phyloP scores from a whole-genome alignment of 257 asterid species.

The Forsythia suspensa region DNA sequence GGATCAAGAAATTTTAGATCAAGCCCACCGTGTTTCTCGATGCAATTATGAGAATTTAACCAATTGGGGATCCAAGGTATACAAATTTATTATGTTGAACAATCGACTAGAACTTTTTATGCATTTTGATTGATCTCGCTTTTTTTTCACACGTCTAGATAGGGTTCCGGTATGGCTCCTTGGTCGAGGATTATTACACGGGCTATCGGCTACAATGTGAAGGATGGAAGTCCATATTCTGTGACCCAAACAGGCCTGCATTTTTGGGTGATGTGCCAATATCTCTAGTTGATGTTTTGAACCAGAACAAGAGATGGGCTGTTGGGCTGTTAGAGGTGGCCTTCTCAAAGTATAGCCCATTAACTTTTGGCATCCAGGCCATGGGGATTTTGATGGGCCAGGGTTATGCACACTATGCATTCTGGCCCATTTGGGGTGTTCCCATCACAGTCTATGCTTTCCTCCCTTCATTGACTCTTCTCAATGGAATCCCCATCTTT shows the following conservation, averaged over 20 bases:
- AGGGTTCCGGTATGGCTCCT: conserved; percentile 78
- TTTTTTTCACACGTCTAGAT: conserved; percentile 26
- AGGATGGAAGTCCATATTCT: conserved; percentile 75
- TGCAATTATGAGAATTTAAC: conserved; percentile 57
- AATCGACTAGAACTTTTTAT: not conserved
- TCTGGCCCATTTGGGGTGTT: conserved; percentile 65
- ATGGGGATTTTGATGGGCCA: conserved; percentile 57
- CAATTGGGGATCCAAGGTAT: conserved; percentile 74
- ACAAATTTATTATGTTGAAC: not conserved
- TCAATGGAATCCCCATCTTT: conserved; percentile 48
- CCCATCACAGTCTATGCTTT: conserved; percentile 58
- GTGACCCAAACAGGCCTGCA: conserved; percentile 67
- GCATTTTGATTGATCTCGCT: not conserved
- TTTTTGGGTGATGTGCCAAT: conserved; percentile 70
- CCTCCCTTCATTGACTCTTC: conserved; percentile 58
- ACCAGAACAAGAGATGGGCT: conserved; percentile 65
- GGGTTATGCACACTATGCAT: conserved; percentile 55
- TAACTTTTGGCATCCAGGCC: conserved; percentile 45
- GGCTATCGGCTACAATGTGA: conserved; percentile 67
- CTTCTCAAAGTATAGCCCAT: conserved; percentile 53
- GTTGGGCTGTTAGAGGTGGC: conserved; percentile 76
- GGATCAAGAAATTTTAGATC: conserved; percentile 19
- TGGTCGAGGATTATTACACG: conserved; percentile 74
- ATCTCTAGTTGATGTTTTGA: conserved; percentile 48
- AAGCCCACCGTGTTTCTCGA: conserved; percentile 56